Evolutionary conservation across 2,329 filamentous ascomycete genomes (phyloP), one percentile per base, ranked within the genome.

Genomic region (Mycosphaerelloides madeirae): DNA sequence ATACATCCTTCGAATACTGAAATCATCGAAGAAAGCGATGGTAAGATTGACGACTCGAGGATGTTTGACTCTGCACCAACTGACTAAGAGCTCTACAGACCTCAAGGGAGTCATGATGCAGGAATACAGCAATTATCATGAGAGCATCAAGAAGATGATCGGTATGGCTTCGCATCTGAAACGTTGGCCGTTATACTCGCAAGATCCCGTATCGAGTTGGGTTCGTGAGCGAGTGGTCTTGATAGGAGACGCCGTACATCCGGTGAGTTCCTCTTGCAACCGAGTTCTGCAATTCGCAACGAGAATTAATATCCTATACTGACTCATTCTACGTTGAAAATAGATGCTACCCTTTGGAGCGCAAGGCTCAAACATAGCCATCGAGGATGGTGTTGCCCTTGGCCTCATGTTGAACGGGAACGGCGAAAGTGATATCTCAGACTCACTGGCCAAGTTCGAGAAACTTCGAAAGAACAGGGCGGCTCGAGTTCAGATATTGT

Each of bases 221-320:
- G 29, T 40, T 13, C 44, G 45, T 16, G 41, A 39, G 3, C 31
- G 41, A 32, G 38, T 37, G 7, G 31, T 49, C 15, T 31, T 49
- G 38, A 45, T 49, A 15, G 46, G 46, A 25, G 46, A 49, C 25
- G 46, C 46, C 9, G 46, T 42, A n/a, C 46, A 49, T 39, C 42
- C 46, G 7, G 31, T 33, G 16, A 33, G 31, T 14, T n/a, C n/a
- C n/a, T n/a, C n/a, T n/a, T n/a, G n/a, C n/a, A n/a, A n/a, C n/a
- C n/a, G n/a, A n/a, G n/a, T n/a, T n/a, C n/a, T n/a, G n/a, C n/a
- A n/a, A n/a, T n/a, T n/a, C n/a, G n/a, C n/a, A n/a, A 33, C 7
- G 6, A 29, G 28, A 8, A 29, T 14, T 33, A 6, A 33, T 14
- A 15, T 14, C 7, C 31, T 8, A 15, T 15, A 6, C 7, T 15